phyloP scores from a whole-genome alignment of 2,329 filamentous ascomycete species.

The Pseudogymnoascus sp. region DNA sequence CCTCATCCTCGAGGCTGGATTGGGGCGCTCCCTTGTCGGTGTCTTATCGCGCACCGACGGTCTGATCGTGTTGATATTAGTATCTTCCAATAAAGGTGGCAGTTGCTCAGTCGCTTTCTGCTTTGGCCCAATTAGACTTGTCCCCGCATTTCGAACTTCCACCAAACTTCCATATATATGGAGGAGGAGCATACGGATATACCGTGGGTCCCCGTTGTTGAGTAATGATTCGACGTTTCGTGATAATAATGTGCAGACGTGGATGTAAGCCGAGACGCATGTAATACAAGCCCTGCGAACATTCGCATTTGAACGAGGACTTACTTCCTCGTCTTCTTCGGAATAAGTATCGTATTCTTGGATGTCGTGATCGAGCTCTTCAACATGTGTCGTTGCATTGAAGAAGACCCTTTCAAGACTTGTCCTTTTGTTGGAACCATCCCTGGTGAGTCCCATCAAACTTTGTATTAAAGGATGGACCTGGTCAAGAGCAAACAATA shows the following conservation, averaged over 20 bases:
- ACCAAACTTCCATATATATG: slow-evolving; percentile 61
- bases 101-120: slow-evolving; percentile 10
- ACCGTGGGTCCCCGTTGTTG: slow-evolving; percentile 58
- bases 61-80: slow-evolving; percentile 35
- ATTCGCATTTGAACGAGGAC: slow-evolving; percentile 52
- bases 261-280: slow-evolving; percentile 56
- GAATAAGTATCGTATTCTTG: slow-evolving; percentile 50
- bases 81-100: not conserved
- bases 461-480: slow-evolving; percentile 62
- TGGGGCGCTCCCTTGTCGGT: slow-evolving; percentile 44
- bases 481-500: slow-evolving; percentile 60
- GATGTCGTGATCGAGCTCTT: slow-evolving; percentile 58
- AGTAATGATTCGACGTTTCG: slow-evolving; percentile 58
- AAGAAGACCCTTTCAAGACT: slow-evolving; percentile 62
- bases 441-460: slow-evolving; percentile 54
- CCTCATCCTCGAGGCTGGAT: slow-evolving; percentile 26
- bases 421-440: slow-evolving; percentile 53
- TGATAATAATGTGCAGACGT: slow-evolving; percentile 54
- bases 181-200: slow-evolving; percentile 57
- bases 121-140: slow-evolving; percentile 19
- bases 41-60: slow-evolving; percentile 46
- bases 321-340: slow-evolving; percentile 41
- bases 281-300: slow-evolving; percentile 57
- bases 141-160: slow-evolving; percentile 45
- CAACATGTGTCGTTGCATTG: slow-evolving; percentile 59